Evolutionary conservation across 2,329 filamentous ascomycete species (phyloP), one percentile per base, ranked within the genome.

Genomic region (Fusarium drepaniforme): DNA sequence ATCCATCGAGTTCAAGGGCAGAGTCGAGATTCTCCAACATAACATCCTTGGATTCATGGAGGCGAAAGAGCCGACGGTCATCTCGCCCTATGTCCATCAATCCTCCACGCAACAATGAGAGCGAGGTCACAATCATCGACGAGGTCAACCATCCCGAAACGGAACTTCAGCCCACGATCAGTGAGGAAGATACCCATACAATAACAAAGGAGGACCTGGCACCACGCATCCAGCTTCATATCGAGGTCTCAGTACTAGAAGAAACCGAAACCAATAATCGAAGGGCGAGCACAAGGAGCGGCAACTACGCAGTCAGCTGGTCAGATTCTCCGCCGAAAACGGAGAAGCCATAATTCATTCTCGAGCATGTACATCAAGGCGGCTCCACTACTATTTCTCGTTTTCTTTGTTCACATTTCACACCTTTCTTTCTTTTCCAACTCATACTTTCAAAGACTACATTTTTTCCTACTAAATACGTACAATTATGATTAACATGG

Each of bases 111-210:
- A 77, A 77, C 15, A 75, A 71, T 25, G 78, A 76, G 38, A 80
- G 75, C 70, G 77, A 80, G 44, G 70, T 76, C 33, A 72, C 64
- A 9, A 79, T 79, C 28, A 67, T 77, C 13, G 72, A 78, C 5
- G 57, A 65, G 1, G 33, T 79, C 9, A 61, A 49, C 13, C 75
- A 80, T 35, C 66, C 75, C n/a, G 64, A 79, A 13, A 58, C 73
- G 2, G 75, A 63, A 6, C 63, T 60, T 21, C 64, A 67, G 18
- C 25, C 66, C 3, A 58, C 18, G 5, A 37, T 66, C 16, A 67
- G 49, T 33, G 69, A 28, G 28, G 42, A 60, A 8, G 44, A 69
- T 0, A 23, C n/a, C n/a, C 68, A 40, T 9, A 67, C 62, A 4
- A 38, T 42, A 35, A 38, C 46, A 4, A 64, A 49, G 18, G 63